Conservation (phyloP, 2,329 filamentous ascomycete genomes). For the Zasmidium citrigriseum region DNA sequence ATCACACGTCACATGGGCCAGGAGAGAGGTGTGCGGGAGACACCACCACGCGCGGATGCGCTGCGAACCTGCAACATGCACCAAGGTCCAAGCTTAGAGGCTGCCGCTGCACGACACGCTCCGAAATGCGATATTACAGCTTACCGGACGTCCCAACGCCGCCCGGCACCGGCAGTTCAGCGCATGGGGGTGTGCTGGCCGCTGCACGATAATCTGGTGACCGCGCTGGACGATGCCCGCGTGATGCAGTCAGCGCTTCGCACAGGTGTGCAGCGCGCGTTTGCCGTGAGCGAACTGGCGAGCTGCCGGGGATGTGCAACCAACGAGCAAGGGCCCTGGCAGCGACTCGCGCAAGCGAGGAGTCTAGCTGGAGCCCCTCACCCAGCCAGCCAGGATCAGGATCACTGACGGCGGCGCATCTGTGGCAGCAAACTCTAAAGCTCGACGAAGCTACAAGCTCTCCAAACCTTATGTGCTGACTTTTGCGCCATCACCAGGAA, state of each 20-base stretch:
- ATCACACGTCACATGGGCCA: background rate
- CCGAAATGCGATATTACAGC: background rate
- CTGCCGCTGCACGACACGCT: background rate
- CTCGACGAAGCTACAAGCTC: background rate
- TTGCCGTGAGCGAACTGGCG: background rate
- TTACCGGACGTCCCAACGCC: background rate
- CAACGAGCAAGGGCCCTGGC: background rate
- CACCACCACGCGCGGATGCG: background rate
- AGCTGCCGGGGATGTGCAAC: background rate
- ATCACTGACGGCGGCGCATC: background rate
- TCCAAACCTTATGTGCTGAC: constrained; percentile 14
- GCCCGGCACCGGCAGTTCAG: constrained; percentile 2
- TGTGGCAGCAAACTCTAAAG: constrained; percentile 8
- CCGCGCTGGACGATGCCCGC: constrained; percentile 1
- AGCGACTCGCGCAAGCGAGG: background rate
- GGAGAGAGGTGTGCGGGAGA: background rate
- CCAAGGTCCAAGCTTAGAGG: constrained; percentile 1
- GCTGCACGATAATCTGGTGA: constrained; percentile 14
- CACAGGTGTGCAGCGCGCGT: background rate
- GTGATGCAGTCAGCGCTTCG: constrained; percentile 10
- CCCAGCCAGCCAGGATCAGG: background rate
- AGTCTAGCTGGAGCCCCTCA: too few species aligned
- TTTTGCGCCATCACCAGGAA: constrained; percentile 15
- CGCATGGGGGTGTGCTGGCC: background rate
- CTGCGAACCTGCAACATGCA: constrained; percentile 8